A percentile compares a stretch with the other conserved stretches of the same genome.
Conservation (phyloP, 176 grass and related monocot genomes). For the Musa troglodytarum region DNA sequence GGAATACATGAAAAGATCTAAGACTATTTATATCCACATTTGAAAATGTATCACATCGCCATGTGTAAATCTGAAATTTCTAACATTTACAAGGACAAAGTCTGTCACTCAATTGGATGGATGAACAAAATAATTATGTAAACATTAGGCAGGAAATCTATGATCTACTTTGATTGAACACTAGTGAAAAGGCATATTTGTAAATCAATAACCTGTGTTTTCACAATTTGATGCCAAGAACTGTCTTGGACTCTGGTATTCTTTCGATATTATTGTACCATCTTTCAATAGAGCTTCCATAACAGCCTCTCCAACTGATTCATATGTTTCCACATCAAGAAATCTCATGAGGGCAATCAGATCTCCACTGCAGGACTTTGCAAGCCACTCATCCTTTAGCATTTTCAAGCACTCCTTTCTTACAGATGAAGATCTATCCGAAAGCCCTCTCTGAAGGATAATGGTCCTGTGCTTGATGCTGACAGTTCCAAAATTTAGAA, state of each 20-base stretch:
- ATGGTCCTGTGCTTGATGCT: constrained; percentile 94
- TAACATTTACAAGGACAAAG: neutral
- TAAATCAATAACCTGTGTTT: neutral
- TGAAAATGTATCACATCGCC: too few species aligned
- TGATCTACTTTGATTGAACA: neutral
- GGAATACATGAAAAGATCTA: too few species aligned
- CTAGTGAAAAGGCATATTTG: neutral
- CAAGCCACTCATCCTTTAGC: constrained; percentile 95
- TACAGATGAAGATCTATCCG: constrained; percentile 62
- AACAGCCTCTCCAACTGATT: constrained; percentile 73
- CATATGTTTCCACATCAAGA: constrained; percentile 95
- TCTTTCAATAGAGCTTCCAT: constrained; percentile 66
- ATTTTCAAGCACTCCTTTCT: constrained; percentile 67
- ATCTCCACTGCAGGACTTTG: constrained; percentile 57
- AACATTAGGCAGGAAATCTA: neutral
- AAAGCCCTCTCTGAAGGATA: constrained; percentile 76
- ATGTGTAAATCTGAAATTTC: neutral
- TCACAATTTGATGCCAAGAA: constrained; percentile 33
- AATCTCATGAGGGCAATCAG: constrained; percentile 55
- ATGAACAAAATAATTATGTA: neutral
- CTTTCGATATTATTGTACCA: constrained; percentile 50
- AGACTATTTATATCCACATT: too few species aligned
- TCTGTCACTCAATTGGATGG: neutral
- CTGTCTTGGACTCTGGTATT: constrained; percentile 56
- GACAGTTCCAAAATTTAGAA: constrained; percentile 24